Conservation (phyloP, 179 eudicot species). For the Patellifolia procumbens region DNA sequence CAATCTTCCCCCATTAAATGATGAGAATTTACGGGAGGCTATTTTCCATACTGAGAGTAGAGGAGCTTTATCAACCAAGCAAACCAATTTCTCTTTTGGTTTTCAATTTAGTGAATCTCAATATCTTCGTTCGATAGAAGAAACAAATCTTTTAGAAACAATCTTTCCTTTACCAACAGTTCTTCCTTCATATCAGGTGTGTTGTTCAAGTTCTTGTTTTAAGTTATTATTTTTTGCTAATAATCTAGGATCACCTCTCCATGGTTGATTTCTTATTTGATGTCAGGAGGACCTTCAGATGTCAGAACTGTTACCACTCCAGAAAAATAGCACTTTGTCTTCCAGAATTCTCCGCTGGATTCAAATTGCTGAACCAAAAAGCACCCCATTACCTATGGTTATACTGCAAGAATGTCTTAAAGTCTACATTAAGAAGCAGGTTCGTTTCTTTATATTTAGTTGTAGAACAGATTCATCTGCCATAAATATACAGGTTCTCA, state of each 20-base stretch:
- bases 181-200: slow-evolving; percentile 82
- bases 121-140: slow-evolving; percentile 50
- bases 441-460: slow-evolving; percentile 18
- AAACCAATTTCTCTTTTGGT: slow-evolving; percentile 60
- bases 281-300: slow-evolving; percentile 70
- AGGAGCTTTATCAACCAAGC: slow-evolving; percentile 34
- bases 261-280: slow-evolving; percentile 27
- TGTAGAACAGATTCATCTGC: neutral
- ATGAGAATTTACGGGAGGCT: slow-evolving; percentile 65
- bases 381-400: slow-evolving; percentile 71
- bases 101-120: slow-evolving; percentile 68
- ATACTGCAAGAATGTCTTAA: slow-evolving; percentile 86
- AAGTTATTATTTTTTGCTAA: neutral
- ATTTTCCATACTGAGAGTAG: slow-evolving; percentile 42
- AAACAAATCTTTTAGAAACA: slow-evolving; percentile 48
- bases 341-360: slow-evolving; percentile 85
- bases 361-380: slow-evolving; percentile 58
- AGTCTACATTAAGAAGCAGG: slow-evolving; percentile 87
- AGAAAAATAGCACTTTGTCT: slow-evolving; percentile 79
- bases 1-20: slow-evolving; percentile 81
- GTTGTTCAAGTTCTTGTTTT: slow-evolving; percentile 10
- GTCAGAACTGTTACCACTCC: slow-evolving; percentile 84
- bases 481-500: neutral
- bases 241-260: slow-evolving; percentile 1
- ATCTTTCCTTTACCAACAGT: slow-evolving; percentile 87